phyloP scores from a whole-genome alignment of 192 early-diverging fungal genomes.

The Backusella psychrophila region DNA sequence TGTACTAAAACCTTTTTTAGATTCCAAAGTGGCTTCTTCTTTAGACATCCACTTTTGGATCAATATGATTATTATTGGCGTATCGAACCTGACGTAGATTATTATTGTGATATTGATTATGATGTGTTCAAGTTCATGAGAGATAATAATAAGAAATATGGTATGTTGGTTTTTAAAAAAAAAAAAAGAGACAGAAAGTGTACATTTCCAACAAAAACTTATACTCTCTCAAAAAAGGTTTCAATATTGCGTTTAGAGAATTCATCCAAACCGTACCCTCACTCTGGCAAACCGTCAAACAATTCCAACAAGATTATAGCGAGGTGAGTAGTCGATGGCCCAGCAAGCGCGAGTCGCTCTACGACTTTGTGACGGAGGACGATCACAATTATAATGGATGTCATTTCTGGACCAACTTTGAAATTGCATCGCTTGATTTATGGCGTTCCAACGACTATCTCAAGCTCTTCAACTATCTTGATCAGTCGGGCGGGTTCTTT shows the following conservation, averaged over 20 bases:
- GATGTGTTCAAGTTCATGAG: conserved; percentile 84
- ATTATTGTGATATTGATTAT: conserved; percentile 76
- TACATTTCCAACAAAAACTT: too few species aligned
- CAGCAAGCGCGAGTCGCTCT: conserved; percentile 29
- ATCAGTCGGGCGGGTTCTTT: conserved; percentile 78
- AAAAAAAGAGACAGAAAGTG: neutral
- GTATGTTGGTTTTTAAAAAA: conserved; percentile 18
- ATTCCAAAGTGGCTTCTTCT: conserved; percentile 78
- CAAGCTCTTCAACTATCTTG: conserved; percentile 69
- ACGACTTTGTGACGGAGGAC: conserved; percentile 57
- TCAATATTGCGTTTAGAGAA: conserved; percentile 73
- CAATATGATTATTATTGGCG: conserved; percentile 88
- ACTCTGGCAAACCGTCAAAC: conserved; percentile 65
- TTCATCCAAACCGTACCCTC: conserved; percentile 66
- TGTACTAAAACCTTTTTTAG: conserved; percentile 26
- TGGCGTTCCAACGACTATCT: conserved; percentile 68
- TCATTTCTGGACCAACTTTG: conserved; percentile 92
- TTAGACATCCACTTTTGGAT: conserved; percentile 63
- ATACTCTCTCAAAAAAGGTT: conserved; percentile 39
- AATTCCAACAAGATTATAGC: conserved; percentile 49
- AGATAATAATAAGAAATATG: conserved; percentile 75
- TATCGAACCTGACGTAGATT: conserved; percentile 81
- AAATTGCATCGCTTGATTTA: conserved; percentile 54
- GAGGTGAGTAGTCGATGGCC: conserved; percentile 39
- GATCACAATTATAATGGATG: conserved; percentile 69